Base-by-base conservation (phyloP, 2,329 filamentous ascomycete genomes). In the Talaromyces marneffei region DNA sequence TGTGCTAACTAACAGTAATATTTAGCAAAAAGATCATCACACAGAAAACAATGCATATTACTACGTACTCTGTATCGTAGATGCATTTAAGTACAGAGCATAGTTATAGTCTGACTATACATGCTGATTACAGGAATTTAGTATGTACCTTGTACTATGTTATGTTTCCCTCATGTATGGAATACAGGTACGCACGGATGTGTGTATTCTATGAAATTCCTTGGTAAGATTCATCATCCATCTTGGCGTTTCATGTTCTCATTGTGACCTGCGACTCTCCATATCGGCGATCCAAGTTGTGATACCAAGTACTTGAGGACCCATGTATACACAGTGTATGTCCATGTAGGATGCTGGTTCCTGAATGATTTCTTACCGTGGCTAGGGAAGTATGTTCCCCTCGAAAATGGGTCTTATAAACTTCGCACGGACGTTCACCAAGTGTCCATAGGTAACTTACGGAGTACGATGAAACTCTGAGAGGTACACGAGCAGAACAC, bases 211-310 rank as follows among this genome's bases (percentile, higher is more conserved):
- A 14, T 33, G 18, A 18, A 31, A 31, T 52, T 35, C 3, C 10
- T 8, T 52, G 29, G 29, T 52, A 48, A 46, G 23, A 44, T 33
- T n/a, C n/a, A 20, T n/a, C n/a, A 20, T 33, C 39, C 39, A 42
- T 29, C 56, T 58, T 58, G 56, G 56, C 42, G 56, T 58, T 50
- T 50, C 56, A 50, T 20, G 31, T 20, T 46, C 37, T 2, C 29
- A 14, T 42, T 42, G 25, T 57, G 39, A 46, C n/a, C 29, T 25
- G 29, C 42, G 55, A 37, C 46, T 57, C 29, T 44, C 29, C 40
- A 48, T 48, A 48, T 29, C 44, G 44, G 31, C 55, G 40, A 48
- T 31, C 29, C 31, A 20, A 48, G 55, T 25, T 48, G 55, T 52
- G 48, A 33, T 35, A 52, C 27, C 46, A 33, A 8, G 29, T 35